Base-by-base conservation (phyloP, 306 rosid genomes). In the Sophora flavescens region DNA sequence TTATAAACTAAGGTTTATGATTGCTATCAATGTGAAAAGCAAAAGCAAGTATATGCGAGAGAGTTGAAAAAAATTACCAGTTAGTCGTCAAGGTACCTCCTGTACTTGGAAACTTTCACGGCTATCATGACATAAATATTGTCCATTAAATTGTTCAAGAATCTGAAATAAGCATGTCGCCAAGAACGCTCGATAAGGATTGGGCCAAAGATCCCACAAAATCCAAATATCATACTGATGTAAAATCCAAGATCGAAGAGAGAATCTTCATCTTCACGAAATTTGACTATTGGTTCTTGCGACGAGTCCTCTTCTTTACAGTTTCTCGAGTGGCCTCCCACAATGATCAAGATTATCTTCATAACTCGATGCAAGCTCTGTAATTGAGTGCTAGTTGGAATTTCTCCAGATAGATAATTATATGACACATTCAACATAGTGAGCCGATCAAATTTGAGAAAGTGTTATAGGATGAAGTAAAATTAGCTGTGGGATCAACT, bases 321-420 rank as follows among this genome's bases (percentile, higher is more conserved):
- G 3, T 57, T 69, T 78, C 1, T 35, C 41, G 39, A 79, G 78
- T 48, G 83, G 83, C 0, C 1, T 5, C 11, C 78, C 78, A 42
- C 78, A 78, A 5, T 60, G 71, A 36, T 26, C 71, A 17, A 2
- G 56, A 60, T 78, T 78, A 4, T 32, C 77, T 35, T 48, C 82
- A 22, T 78, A 78, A 9, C 56, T 45, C 0, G 70, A 33, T 6
- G 56, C 71, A 60, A 70, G 8, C 70, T 69, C 2, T 77, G 81
- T n/a, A 77, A 14, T 4, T 77, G 81, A 2, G 81, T 67, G 62
- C 76, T 8, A 2, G 2, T 68, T 17, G 81, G 76, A 39, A 77
- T 77, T 18, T 6, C 8, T 11, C 81, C 81, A 16, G 70, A 77
- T 13, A 68, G 8, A 3, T 57, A 3, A 4, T 77, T 77, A 8